Base-by-base conservation (phyloP, 225 moss, liverwort and hornwort genomes). In the Takakia lepidozioides region DNA sequence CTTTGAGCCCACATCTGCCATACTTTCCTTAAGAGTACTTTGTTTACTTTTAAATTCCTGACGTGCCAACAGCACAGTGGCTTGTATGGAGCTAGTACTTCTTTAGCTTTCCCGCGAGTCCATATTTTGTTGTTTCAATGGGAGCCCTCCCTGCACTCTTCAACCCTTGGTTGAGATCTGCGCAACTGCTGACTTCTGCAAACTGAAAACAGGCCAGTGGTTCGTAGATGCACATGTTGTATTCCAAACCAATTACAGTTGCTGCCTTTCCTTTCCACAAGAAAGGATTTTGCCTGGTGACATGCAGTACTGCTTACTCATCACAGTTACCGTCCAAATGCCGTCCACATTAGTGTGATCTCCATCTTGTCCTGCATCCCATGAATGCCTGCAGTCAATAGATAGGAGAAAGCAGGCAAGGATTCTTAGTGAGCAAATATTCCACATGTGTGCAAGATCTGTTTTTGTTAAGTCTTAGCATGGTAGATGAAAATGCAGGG, bases 341-440 rank as follows among this genome's bases (percentile, higher is more conserved):
- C 63, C 56, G 64, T 35, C 56, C 68, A 59, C 38, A 51, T 61
- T 42, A 55, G 58, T 68, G 68, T 16, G 25, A 64, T 64, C 55
- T 68, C 64, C 74, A 64, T 64, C 59, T 59, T 56, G 52, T 41
- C 59, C 68, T 63, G 68, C 74, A 64, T 45, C 68, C 32, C 32
- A 32, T 6, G 11, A 32, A 0, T 11, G 7, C 32, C 32, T 32
- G 8, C 7, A 11, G 7, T 6, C 32, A 32, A 32, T 11, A 32
- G 32, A 32, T 11, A 32, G 11, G n/a, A n/a, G n/a, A n/a, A n/a
- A n/a, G n/a, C n/a, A n/a, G n/a, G n/a, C n/a, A n/a, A n/a, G n/a
- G n/a, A n/a, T n/a, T n/a, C n/a, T n/a, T n/a, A n/a, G n/a, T n/a
- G n/a, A n/a, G n/a, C n/a, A n/a, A n/a, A n/a, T n/a, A n/a, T n/a